phyloP scores from a whole-genome alignment of 805 yeast species.

The Tanozyma kutaoensis region DNA sequence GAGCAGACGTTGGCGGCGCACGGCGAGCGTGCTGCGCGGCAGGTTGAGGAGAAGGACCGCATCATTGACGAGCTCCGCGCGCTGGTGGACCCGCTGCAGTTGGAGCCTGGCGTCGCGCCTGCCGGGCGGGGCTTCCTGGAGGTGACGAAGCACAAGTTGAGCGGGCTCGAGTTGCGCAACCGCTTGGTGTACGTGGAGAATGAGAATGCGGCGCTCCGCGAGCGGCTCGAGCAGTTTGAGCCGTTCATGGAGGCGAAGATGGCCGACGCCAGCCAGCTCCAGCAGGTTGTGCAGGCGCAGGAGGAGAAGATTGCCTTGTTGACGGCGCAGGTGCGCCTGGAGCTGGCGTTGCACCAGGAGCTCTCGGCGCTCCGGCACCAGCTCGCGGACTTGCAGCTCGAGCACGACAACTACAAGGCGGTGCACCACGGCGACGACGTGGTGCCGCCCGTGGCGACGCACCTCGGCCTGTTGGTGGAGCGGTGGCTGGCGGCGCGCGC shows the following conservation, averaged over 20 bases:
- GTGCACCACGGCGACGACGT: conserved; percentile 14
- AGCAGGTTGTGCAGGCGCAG: conserved; percentile 40
- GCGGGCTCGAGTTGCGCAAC: conserved; percentile 29
- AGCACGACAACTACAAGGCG: conserved; percentile 9
- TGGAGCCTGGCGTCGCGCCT: conserved; percentile 6
- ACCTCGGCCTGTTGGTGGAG: too few species aligned
- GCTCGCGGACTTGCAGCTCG: conserved; percentile 29
- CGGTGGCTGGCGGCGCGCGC: too few species aligned
- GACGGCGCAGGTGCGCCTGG: conserved; percentile 25
- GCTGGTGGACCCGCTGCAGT: conserved; percentile 12
- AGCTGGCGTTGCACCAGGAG: conserved; percentile 31
- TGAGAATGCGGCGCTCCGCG: conserved; percentile 29
- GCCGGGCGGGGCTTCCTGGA: conserved; percentile 13
- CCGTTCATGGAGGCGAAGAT: conserved; percentile 41
- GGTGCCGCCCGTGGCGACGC: conserved; percentile 5
- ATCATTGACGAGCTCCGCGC: conserved; percentile 12
- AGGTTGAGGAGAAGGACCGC: conserved; percentile 16
- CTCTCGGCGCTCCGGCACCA: conserved; percentile 34
- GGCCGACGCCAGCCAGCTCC: conserved; percentile 37
- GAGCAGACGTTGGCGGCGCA: too few species aligned
- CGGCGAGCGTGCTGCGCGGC: too few species aligned
- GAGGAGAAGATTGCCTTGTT: conserved; percentile 30
- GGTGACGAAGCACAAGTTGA: conserved; percentile 25
- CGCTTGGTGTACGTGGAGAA: conserved; percentile 29
- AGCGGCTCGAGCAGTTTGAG: conserved; percentile 32